Conservation (phyloP, 1,284 basidiomycete species). For the Gymnopus androsaceus region DNA sequence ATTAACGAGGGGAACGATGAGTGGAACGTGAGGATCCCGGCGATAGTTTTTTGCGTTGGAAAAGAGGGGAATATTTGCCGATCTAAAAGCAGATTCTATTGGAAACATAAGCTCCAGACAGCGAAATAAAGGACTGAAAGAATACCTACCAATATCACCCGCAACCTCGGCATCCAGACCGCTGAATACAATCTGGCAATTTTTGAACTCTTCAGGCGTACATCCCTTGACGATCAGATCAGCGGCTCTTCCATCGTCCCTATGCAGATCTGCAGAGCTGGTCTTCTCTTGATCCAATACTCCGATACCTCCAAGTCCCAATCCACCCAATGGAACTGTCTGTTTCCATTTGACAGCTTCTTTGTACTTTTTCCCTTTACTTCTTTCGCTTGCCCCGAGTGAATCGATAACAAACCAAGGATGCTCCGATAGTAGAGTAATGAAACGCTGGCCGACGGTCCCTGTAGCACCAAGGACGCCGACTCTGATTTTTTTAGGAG, state of each 20-base stretch:
- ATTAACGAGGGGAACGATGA: slow-evolving; percentile 97
- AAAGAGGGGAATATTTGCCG: slow-evolving; percentile 90
- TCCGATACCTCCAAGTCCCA: slow-evolving; percentile 11
- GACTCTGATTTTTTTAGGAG: slow-evolving; percentile 42
- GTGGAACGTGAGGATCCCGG: slow-evolving; percentile 91
- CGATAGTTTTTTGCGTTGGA: slow-evolving; percentile 99
- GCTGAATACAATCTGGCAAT: slow-evolving; percentile 91
- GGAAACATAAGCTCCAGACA: slow-evolving; percentile 1
- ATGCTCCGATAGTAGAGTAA: slow-evolving; percentile 85
- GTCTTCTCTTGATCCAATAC: background rate
- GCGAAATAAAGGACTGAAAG: background rate
- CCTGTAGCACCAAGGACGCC: slow-evolving; percentile 96
- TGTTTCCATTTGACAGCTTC: slow-evolving; percentile 93
- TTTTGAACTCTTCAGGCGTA: slow-evolving; percentile 73
- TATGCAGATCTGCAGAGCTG: background rate
- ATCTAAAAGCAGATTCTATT: slow-evolving; percentile 84
- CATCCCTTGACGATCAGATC: slow-evolving; percentile 83
- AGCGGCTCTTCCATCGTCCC: slow-evolving; percentile 43
- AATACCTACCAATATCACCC: slow-evolving; percentile 84
- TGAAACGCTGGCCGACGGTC: slow-evolving; percentile 94
- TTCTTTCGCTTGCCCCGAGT: slow-evolving; percentile 88
- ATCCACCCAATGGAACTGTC: slow-evolving; percentile 69
- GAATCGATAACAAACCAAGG: slow-evolving; percentile 90
- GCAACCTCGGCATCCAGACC: slow-evolving; percentile 95
- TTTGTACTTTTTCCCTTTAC: slow-evolving; percentile 84